Conservation (phyloP, 306 rosid genomes). For the Astragalus glycyphyllos region DNA sequence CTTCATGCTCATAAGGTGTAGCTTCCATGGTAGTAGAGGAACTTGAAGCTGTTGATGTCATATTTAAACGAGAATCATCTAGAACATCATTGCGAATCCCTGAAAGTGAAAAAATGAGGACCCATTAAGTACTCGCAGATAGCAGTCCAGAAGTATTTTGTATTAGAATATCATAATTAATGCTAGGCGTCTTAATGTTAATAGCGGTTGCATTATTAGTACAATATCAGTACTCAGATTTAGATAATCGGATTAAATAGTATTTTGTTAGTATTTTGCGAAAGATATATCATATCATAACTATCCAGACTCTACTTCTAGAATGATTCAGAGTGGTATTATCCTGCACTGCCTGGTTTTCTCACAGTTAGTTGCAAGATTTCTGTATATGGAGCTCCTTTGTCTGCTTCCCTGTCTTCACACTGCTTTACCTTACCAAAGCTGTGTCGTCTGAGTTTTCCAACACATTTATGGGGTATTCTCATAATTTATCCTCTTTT, state of each 20-base stretch:
- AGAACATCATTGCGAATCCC: slow-evolving; percentile 73
- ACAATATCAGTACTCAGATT: background rate
- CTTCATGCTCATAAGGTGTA: slow-evolving; percentile 72
- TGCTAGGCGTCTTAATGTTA: background rate
- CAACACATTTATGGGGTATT: background rate
- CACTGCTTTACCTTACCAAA: background rate
- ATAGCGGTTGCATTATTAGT: background rate
- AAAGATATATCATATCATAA: background rate
- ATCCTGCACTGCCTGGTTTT: background rate
- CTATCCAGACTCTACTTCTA: slow-evolving; percentile 9
- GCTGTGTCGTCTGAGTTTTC: background rate
- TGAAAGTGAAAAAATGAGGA: slow-evolving; percentile 42
- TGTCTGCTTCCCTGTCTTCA: background rate
- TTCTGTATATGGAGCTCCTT: background rate
- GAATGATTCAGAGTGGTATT: background rate
- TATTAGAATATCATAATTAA: background rate
- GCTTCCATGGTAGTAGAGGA: slow-evolving; percentile 61
- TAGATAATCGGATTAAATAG: slow-evolving; percentile 15
- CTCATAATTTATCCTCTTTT: slow-evolving; percentile 1
- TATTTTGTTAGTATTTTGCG: background rate
- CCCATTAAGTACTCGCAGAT: slow-evolving; percentile 12
- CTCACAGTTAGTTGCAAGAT: background rate
- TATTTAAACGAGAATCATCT: slow-evolving; percentile 75
- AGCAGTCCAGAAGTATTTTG: slow-evolving; percentile 27
- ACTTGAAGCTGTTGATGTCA: slow-evolving; percentile 56